Evolutionary conservation across 257 asterid species (phyloP).

Genomic region (Solanum megistacrolobum): DNA sequence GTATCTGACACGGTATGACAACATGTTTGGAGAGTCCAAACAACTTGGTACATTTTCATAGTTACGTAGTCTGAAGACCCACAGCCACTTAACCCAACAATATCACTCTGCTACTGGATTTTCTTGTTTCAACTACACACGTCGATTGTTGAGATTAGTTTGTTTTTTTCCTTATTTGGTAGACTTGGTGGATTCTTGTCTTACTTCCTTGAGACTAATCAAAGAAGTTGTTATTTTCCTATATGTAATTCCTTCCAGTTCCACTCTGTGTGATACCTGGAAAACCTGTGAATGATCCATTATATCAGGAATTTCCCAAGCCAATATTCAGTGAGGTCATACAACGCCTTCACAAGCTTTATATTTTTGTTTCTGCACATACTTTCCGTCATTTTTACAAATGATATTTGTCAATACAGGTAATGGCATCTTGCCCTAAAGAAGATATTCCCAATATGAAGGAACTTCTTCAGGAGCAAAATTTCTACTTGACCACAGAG

Average conservation of each 20-base stretch:
- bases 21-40: neutral
- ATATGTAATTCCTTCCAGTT: constrained; percentile 22
- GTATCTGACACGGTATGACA: neutral
- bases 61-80: neutral
- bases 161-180: neutral
- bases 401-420: neutral
- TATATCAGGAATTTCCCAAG: constrained; percentile 63
- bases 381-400: neutral
- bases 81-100: neutral
- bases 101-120: neutral
- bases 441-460: constrained; percentile 57
- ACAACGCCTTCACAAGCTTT: neutral
- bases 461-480: constrained; percentile 70
- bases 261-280: constrained; percentile 56
- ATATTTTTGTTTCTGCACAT: neutral
- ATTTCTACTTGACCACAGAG: constrained; percentile 80
- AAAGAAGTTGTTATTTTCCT: neutral
- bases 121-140: neutral
- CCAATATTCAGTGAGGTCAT: constrained; percentile 64
- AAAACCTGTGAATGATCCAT: constrained; percentile 59
- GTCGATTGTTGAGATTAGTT: neutral
- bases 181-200: neutral
- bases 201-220: neutral
- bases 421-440: constrained; percentile 51
- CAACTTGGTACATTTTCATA: neutral